These are phyloP conservation scores for Pleurotus tuoliensis DNA, from an alignment of 768 basidiomycete genomes.

Conservation along the genomic window DNA sequence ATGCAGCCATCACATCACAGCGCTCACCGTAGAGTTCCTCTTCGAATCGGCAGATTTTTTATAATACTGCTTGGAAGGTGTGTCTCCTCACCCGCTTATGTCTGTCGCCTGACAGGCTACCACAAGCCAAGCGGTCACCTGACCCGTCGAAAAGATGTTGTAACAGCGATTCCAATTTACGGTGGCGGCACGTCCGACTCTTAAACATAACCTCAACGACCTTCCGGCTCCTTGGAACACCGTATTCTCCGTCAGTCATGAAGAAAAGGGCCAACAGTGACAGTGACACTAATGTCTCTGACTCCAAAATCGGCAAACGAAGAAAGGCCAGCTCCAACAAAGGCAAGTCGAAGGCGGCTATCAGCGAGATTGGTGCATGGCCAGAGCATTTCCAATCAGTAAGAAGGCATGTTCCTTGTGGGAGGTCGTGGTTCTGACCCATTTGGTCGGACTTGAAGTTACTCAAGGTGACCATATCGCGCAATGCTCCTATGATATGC, in stretches of 20 bases:
- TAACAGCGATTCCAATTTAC: background rate
- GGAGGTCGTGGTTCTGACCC: background rate
- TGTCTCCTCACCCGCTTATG: no score
- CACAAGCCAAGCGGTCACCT: no score
- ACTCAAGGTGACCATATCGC: slow-evolving; percentile 48
- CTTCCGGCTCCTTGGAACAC: background rate
- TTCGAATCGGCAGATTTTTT: no score
- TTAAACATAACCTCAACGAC: background rate
- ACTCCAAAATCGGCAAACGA: slow-evolving; percentile 16
- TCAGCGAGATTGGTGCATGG: slow-evolving; percentile 32
- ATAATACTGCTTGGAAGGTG: no score
- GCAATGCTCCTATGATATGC: background rate
- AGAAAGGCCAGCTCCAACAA: slow-evolving; percentile 14
- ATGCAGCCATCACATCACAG: no score
- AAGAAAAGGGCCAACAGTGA: background rate
- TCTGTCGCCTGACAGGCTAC: no score
- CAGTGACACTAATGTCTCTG: background rate
- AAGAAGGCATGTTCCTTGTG: slow-evolving; percentile 23
- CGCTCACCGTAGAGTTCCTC: no score
- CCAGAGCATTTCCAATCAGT: slow-evolving; percentile 61
- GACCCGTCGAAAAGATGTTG: no score
- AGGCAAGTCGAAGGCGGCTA: background rate
- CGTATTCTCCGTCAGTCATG: background rate
- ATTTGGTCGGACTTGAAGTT: slow-evolving; percentile 31
- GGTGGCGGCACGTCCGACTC: background rate